Evolutionary conservation across 2,329 filamentous ascomycete genomes (phyloP).

Genomic region (Chalara sp.): DNA sequence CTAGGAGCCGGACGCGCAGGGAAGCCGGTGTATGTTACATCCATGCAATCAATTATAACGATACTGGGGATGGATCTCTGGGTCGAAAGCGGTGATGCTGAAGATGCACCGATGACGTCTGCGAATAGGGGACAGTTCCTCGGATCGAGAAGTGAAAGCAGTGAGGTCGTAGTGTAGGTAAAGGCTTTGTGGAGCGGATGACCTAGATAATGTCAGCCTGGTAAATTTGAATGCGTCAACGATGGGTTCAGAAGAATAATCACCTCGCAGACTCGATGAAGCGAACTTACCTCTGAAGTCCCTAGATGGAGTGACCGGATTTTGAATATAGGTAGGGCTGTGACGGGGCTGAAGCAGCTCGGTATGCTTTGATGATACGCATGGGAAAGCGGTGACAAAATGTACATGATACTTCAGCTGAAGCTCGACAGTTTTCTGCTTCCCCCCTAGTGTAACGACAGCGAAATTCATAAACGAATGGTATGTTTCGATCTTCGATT

Average conservation of each 20-base stretch:
- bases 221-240: neutral
- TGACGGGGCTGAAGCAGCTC: slow-evolving; percentile 46
- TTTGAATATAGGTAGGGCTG: too few relatives aligned
- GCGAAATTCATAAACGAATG: slow-evolving; percentile 26
- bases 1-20: slow-evolving; percentile 21
- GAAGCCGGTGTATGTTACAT: slow-evolving; percentile 5
- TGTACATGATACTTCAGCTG: slow-evolving; percentile 50
- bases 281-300: too few relatives aligned
- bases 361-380: slow-evolving; percentile 49
- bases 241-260: too few relatives aligned
- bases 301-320: too few relatives aligned
- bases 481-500: slow-evolving; percentile 20
- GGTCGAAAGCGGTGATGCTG: too few relatives aligned
- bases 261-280: too few relatives aligned
- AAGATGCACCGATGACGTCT: too few relatives aligned
- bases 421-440: slow-evolving; percentile 21
- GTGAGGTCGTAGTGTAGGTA: slow-evolving; percentile 52
- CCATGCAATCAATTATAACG: slow-evolving; percentile 56
- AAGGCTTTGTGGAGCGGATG: slow-evolving; percentile 59
- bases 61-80: slow-evolving; percentile 32
- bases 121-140: too few relatives aligned
- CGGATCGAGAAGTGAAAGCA: slow-evolving; percentile 43
- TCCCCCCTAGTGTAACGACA: slow-evolving; percentile 13
- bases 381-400: slow-evolving; percentile 62
- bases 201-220: slow-evolving; percentile 32